Evolutionary conservation across 192 early-diverging fungal genomes (phyloP), one percentile per base, ranked within the genome.

Genomic region (Mortierella claussenii): DNA sequence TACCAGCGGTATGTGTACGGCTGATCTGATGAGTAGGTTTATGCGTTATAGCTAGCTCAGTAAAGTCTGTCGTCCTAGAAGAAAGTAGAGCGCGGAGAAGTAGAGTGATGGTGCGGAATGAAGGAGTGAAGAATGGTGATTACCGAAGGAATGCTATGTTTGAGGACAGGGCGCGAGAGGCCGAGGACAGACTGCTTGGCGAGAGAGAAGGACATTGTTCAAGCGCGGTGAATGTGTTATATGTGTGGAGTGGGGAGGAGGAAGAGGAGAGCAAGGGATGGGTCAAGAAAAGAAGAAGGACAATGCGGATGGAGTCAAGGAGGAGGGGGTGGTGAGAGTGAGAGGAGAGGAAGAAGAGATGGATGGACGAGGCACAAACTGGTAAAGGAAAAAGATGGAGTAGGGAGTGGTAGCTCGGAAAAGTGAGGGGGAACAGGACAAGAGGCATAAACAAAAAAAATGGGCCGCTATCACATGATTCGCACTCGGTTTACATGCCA

Each of bases 101-200:
- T 18, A 26, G 13, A 31, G 50, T n/a, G 24, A n/a, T 7, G 24
- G 26, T 28, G 2, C 34, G 34, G n/a, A 40, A 40, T 13, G 7
- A 5, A 21, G 8, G 15, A 27, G 11, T 48, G 20, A 26, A 40
- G 32, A 15, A 4, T 15, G 7, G 31, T 28, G 2, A 55, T 66
- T 76, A 76, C 71, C 71, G 64, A 66, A 50, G 71, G 71, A 27
- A 76, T 36, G 71, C 57, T 76, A 53, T 76, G 47, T 42, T 76
- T 76, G n/a, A 76, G 26, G 43, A 74, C 62, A 32, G 71, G 64
- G 71, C 71, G 71, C 57, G 63, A 43, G 45, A 76, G 71, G 47
- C 64, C 64, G 58, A 76, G 53, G 53, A 42, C 71, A 43, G 71
- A 66, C 52, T 76, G 71, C 49, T 65, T 76, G 44, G 49, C 63